Evolutionary conservation across 2,329 filamentous ascomycete genomes (phyloP), one percentile per base, ranked within the genome.

Genomic region (Mariannaea elegans): DNA sequence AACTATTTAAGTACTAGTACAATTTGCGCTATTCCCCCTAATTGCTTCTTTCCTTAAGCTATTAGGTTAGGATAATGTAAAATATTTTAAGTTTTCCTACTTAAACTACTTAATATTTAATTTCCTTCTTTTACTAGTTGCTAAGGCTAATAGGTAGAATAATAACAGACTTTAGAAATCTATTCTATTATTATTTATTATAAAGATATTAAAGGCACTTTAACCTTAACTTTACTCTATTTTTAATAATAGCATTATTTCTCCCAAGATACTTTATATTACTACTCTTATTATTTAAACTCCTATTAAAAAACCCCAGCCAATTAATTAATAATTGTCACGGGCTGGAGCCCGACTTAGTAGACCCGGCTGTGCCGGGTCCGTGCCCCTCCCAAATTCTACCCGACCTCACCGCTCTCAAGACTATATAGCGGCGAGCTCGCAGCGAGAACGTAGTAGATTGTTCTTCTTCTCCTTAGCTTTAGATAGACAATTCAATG

Each of bases 141-240:
- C 56, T 12, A 54, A 47, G 23, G 61, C 50, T 6, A 14, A 19
- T 7, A 27, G 56, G 3, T n/a, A 38, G 7, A n/a, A 9, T 4
- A 34, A 42, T 1, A 16, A 48, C 12, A 9, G n/a, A 18, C 23
- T 36, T 5, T 74, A 71, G 70, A 27, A 50, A 2, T 46, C 56
- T 0, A 21, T 75, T 8, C 70, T 72, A 0, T 76, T 90, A 3
- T 78, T 81, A 1, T 79, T 82, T 45, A 84, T 88, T 70, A 75
- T 90, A 4, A 79, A 83, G 49, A 83, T 83, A 67, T 78, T 88
- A 0, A 82, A 84, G 1, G 79, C 80, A 0, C 42, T 67, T 9
- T 61, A 84, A 7, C 78, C 85, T 10, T 83, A 86, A 4, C 84
- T 86, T 60, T 89, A 89, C 71, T 86, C 82, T 5, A 87, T 88